These are phyloP conservation scores for Fraxinus americana DNA, from an alignment of 257 asterid genomes.

Conservation along the genomic window DNA sequence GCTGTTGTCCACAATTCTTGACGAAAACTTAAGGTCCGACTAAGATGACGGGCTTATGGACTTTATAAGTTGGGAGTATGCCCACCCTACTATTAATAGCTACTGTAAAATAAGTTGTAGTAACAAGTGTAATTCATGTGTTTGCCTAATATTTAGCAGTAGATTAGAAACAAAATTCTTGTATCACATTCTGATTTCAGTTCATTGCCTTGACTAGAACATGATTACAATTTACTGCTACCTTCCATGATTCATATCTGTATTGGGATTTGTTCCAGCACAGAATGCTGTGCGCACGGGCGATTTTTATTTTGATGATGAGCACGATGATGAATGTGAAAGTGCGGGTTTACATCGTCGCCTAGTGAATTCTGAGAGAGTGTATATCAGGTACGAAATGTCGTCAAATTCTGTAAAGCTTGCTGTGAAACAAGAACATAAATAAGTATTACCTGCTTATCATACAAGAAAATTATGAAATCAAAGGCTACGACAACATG, in stretches of 20 bases:
- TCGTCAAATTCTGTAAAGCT: no score
- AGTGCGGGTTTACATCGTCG: no score
- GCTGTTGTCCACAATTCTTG: conserved; percentile 69
- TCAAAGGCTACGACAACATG: neutral
- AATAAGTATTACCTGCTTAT: neutral
- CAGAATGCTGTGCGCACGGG: neutral
- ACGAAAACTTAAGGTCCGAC: conserved; percentile 45
- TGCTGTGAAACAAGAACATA: neutral
- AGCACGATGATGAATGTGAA: no score
- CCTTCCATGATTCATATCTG: neutral
- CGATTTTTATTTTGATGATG: no score
- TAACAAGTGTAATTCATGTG: conserved; percentile 47
- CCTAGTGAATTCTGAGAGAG: no score
- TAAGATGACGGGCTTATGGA: neutral
- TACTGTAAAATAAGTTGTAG: conserved; percentile 40
- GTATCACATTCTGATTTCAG: conserved; percentile 26
- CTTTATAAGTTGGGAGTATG: conserved; percentile 17
- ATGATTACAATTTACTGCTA: conserved; percentile 17
- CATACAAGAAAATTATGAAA: neutral
- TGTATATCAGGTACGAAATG: no score
- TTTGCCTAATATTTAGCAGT: conserved; percentile 38
- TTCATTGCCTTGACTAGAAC: conserved; percentile 27
- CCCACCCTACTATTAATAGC: conserved; percentile 23
- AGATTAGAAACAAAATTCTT: conserved; percentile 27
- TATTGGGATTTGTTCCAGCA: neutral